These are phyloP conservation scores for Russula lepida DNA, from an alignment of 768 basidiomycete species.

Conservation along the genomic window DNA sequence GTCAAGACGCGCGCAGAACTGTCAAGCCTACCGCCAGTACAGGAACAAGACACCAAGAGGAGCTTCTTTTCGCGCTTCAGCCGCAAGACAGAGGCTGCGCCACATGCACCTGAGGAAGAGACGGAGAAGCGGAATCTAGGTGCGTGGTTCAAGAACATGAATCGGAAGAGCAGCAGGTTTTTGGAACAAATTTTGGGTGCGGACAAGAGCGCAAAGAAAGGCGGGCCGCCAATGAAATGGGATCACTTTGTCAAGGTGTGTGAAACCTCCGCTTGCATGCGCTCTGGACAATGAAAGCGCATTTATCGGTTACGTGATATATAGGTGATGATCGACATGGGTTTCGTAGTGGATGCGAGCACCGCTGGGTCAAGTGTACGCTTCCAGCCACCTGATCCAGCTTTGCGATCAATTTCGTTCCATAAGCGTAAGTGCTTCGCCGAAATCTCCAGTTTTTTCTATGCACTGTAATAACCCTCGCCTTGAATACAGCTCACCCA, in stretches of 20 bases:
- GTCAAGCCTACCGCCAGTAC: slow-evolving; percentile 40
- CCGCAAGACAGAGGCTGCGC: slow-evolving; percentile 30
- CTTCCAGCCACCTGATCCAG: slow-evolving; percentile 26
- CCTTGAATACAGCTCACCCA: slow-evolving; percentile 23
- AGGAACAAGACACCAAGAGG: slow-evolving; percentile 33
- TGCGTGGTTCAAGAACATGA: slow-evolving; percentile 18
- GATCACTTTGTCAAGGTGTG: slow-evolving; percentile 28
- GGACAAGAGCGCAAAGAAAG: slow-evolving; percentile 22
- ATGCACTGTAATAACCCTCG: neutral
- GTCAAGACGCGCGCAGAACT: slow-evolving; percentile 61
- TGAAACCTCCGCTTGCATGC: neutral
- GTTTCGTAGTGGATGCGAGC: slow-evolving; percentile 26
- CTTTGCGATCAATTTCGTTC: slow-evolving; percentile 25
- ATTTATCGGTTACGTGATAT: neutral
- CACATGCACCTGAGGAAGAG: slow-evolving; percentile 17
- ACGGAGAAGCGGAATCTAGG: slow-evolving; percentile 29
- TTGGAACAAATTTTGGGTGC: slow-evolving; percentile 22
- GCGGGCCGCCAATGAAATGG: slow-evolving; percentile 27
- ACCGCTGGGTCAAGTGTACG: slow-evolving; percentile 29
- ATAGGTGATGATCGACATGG: slow-evolving; percentile 28
- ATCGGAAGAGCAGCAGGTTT: slow-evolving; percentile 20
- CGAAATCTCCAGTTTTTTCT: neutral
- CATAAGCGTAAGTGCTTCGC: slow-evolving; percentile 25
- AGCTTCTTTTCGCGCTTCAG: slow-evolving; percentile 47
- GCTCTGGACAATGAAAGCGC: neutral